Evolutionary conservation across 257 asterid genomes (phyloP).

Genomic region (Avicennia marina): DNA sequence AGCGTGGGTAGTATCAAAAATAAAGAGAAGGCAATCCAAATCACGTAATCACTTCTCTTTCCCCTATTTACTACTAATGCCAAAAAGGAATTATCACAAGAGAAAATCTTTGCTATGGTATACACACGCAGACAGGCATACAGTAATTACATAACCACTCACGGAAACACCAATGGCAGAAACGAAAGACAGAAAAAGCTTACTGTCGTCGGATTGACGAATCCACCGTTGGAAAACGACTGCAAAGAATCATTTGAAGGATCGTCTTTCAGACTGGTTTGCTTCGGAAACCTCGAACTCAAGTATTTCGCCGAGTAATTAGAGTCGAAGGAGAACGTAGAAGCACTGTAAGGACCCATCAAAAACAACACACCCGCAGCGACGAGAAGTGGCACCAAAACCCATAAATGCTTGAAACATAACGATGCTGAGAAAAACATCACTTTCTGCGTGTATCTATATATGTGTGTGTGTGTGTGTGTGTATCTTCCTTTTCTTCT

Average conservation of each 20-base stretch:
- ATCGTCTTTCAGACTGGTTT: background rate
- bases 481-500: background rate
- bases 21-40: too few relatives aligned
- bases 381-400: slow-evolving; percentile 15
- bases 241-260: background rate
- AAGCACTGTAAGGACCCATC: slow-evolving; percentile 3
- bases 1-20: too few relatives aligned
- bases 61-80: too few relatives aligned
- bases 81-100: too few relatives aligned
- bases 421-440: slow-evolving; percentile 1
- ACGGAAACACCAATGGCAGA: background rate
- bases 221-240: background rate
- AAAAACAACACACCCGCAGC: slow-evolving; percentile 20
- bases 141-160: too few relatives aligned
- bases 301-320: slow-evolving; percentile 9
- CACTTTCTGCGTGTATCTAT: background rate
- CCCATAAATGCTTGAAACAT: slow-evolving; percentile 17
- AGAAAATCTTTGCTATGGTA: background rate
- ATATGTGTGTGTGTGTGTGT: background rate
- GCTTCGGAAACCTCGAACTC: slow-evolving; percentile 1
- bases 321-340: slow-evolving; percentile 1
- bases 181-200: background rate
- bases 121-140: too few relatives aligned
- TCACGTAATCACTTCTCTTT: too few relatives aligned
- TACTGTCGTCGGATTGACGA: slow-evolving; percentile 9